Conservation (phyloP, 495 filamentous ascomycete species). For the Trichoderma asperelloides region DNA sequence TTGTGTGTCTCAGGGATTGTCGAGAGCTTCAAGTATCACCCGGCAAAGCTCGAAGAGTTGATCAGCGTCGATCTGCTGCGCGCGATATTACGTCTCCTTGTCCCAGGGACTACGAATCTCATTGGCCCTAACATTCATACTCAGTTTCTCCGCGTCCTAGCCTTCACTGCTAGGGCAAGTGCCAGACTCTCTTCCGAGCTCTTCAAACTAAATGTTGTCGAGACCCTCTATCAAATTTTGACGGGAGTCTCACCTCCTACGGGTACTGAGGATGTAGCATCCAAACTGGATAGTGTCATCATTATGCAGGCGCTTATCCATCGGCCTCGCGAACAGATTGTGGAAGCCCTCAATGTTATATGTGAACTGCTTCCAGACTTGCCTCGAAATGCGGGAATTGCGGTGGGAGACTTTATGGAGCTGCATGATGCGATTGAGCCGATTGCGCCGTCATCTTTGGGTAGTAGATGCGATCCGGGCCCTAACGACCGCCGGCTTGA, state of each 20-base stretch:
- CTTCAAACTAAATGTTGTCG: slow-evolving; percentile 93
- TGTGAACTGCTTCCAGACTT: slow-evolving; percentile 84
- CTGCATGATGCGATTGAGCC: slow-evolving; percentile 26
- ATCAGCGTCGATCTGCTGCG: slow-evolving; percentile 78
- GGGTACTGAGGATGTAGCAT: slow-evolving; percentile 70
- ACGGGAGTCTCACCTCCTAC: slow-evolving; percentile 89
- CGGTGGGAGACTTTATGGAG: slow-evolving; percentile 44
- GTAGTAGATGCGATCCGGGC: slow-evolving; percentile 12
- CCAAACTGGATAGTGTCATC: slow-evolving; percentile 90
- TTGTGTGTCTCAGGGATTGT: slow-evolving; percentile 95
- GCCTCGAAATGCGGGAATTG: slow-evolving; percentile 39
- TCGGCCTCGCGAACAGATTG: slow-evolving; percentile 90
- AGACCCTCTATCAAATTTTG: slow-evolving; percentile 95
- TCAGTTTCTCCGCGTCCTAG: slow-evolving; percentile 84
- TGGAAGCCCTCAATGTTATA: slow-evolving; percentile 94
- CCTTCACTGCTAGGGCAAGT: slow-evolving; percentile 81
- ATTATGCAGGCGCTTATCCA: slow-evolving; percentile 99
- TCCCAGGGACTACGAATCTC: slow-evolving; percentile 91
- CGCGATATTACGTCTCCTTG: slow-evolving; percentile 78
- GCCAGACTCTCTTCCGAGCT: slow-evolving; percentile 80
- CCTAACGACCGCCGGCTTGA: slow-evolving; percentile 68
- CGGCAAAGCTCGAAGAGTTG: slow-evolving; percentile 82
- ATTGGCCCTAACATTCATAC: slow-evolving; percentile 95
- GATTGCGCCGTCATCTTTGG: slow-evolving; percentile 15
- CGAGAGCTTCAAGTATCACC: slow-evolving; percentile 85